Conservation (phyloP, 371 early-diverging fungal species). For the Apophysomyces sp. region DNA sequence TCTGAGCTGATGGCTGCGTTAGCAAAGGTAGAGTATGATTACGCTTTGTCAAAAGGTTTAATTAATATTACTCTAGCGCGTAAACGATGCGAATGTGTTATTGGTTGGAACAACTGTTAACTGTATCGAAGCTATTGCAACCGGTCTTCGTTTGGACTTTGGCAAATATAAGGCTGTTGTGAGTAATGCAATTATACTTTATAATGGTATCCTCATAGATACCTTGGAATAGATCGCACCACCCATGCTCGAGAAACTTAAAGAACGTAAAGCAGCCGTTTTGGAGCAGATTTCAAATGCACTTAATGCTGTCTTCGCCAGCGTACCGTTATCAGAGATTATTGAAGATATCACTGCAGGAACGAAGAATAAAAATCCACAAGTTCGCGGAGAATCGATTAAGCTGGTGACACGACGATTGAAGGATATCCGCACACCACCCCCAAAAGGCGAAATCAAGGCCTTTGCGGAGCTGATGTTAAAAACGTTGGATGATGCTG, state of each 20-base stretch:
- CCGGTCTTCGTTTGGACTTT: slow-evolving; percentile 78
- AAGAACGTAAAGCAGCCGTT: slow-evolving; percentile 91
- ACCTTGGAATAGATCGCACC: slow-evolving; percentile 31
- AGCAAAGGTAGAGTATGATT: slow-evolving; percentile 64
- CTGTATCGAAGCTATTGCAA: slow-evolving; percentile 85
- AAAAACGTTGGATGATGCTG: slow-evolving; percentile 84
- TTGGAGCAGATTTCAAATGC: slow-evolving; percentile 79
- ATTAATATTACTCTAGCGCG: slow-evolving; percentile 53
- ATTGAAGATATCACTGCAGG: slow-evolving; percentile 72
- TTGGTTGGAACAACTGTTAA: slow-evolving; percentile 79
- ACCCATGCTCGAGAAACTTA: slow-evolving; percentile 86
- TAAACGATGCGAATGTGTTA: slow-evolving; percentile 87
- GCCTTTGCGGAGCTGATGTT: slow-evolving; percentile 70
- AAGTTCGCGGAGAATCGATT: slow-evolving; percentile 76
- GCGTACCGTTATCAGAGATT: slow-evolving; percentile 61
- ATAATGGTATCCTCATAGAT: background rate
- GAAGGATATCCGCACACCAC: slow-evolving; percentile 62
- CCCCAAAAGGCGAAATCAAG: slow-evolving; percentile 81
- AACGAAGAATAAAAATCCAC: slow-evolving; percentile 89
- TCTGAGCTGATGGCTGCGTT: slow-evolving; percentile 81
- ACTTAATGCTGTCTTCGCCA: slow-evolving; percentile 81
- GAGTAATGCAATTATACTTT: slow-evolving; percentile 11
- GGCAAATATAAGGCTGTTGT: slow-evolving; percentile 75
- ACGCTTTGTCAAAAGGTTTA: no score
- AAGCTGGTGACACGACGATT: slow-evolving; percentile 74